Evolutionary conservation across 169 alveolate genomes (phyloP).

Genomic region (Ichthyophthirius multifiliis): DNA sequence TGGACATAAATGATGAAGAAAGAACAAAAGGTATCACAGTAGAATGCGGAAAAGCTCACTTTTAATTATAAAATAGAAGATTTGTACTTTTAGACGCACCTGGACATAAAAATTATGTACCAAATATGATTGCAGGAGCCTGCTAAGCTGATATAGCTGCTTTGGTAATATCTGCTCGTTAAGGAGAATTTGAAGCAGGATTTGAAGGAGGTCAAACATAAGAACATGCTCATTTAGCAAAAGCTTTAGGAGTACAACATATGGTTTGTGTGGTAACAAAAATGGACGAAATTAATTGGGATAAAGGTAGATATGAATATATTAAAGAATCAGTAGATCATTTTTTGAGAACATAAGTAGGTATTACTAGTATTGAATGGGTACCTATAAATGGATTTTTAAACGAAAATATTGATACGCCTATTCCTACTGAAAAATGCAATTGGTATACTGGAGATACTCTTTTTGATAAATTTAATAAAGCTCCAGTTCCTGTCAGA

Average conservation of each 20-base stretch:
- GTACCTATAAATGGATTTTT: conserved; percentile 97
- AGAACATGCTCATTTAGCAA: conserved; percentile 99
- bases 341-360: conserved; percentile 86
- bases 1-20: conserved; percentile 99
- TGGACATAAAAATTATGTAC: conserved; percentile 99
- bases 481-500: conserved; percentile 68
- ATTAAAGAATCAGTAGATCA: conserved; percentile 87
- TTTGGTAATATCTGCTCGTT: conserved; percentile 94
- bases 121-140: conserved; percentile 99
- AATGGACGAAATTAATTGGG: conserved; percentile 98
- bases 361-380: conserved; percentile 90
- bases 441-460: conserved; percentile 87
- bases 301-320: conserved; percentile 87
- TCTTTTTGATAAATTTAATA: conserved; percentile 78
- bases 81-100: conserved; percentile 99
- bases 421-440: conserved; percentile 43
- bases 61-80: conserved; percentile 92
- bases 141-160: conserved; percentile 99
- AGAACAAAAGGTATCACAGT: conserved; percentile 98
- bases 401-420: conserved; percentile 91
- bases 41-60: conserved; percentile 98
- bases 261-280: conserved; percentile 97
- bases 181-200: conserved; percentile 99
- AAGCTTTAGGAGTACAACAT: conserved; percentile 95
- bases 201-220: conserved; percentile 99